Evolutionary conservation across 2,329 filamentous ascomycete species (phyloP).

Genomic region (Colletotrichum karsti): DNA sequence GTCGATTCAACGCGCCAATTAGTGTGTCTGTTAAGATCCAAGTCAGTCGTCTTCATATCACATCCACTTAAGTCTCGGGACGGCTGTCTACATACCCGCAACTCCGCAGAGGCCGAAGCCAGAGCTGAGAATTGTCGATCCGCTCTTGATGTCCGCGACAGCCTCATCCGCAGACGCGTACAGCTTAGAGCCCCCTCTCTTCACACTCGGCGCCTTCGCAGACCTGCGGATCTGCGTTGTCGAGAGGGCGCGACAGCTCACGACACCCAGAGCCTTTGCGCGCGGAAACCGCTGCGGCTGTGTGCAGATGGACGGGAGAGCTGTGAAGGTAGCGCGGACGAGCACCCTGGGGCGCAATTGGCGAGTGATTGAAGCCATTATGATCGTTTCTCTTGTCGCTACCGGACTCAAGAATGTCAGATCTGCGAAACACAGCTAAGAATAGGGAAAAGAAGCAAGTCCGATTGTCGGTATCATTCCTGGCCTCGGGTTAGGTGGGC

Average conservation of each 20-base stretch:
- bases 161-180: slow-evolving; percentile 70
- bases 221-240: slow-evolving; percentile 7
- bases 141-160: slow-evolving; percentile 74
- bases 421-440: background rate
- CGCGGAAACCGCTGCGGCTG: slow-evolving; percentile 22
- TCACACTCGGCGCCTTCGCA: slow-evolving; percentile 19
- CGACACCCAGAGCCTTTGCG: slow-evolving; percentile 1
- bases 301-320: slow-evolving; percentile 5
- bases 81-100: slow-evolving; percentile 56
- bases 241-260: slow-evolving; percentile 17
- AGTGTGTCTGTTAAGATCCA: slow-evolving; percentile 64
- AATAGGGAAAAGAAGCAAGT: background rate
- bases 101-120: slow-evolving; percentile 87
- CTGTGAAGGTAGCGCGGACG: slow-evolving; percentile 7
- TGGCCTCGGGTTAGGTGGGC: slow-evolving; percentile 23
- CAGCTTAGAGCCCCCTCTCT: slow-evolving; percentile 53
- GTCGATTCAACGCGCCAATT: slow-evolving; percentile 71
- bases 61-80: background rate
- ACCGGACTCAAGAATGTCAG: background rate
- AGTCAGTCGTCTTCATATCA: background rate
- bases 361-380: slow-evolving; percentile 16
- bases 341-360: slow-evolving; percentile 25
- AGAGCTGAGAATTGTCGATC: slow-evolving; percentile 76
- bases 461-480: slow-evolving; percentile 12
- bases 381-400: background rate